phyloP scores from a whole-genome alignment of 805 yeast genomes.

The Kazachstania bromeliacearum region DNA sequence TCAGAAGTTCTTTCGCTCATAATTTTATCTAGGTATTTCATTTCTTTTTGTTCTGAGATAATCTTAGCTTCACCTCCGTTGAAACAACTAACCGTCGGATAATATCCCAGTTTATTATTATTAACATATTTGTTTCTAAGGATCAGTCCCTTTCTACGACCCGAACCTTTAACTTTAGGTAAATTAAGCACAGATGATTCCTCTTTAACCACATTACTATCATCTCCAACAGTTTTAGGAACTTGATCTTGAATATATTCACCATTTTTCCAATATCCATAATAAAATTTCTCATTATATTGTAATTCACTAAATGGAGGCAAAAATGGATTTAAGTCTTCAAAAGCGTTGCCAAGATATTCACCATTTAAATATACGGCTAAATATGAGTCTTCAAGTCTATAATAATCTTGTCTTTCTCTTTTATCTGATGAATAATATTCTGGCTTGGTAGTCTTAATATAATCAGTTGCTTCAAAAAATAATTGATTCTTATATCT shows the following conservation, averaged over 20 bases:
- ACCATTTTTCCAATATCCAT: constrained; percentile 25
- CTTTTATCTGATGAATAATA: constrained; percentile 25
- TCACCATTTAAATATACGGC: constrained; percentile 72
- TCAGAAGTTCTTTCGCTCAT: constrained; percentile 27
- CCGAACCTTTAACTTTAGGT: not conserved
- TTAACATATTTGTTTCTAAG: constrained; percentile 40
- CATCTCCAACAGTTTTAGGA: constrained; percentile 8
- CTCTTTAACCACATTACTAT: not conserved
- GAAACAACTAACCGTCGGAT: constrained; percentile 79
- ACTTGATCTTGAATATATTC: constrained; percentile 4
- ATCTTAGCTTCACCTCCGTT: constrained; percentile 67
- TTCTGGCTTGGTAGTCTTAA: constrained; percentile 28
- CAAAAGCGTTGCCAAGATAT: constrained; percentile 53
- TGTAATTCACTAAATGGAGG: constrained; percentile 65
- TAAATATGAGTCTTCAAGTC: constrained; percentile 43
- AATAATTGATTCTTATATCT: constrained; percentile 66
- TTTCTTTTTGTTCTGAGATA: constrained; percentile 52
- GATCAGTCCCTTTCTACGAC: constrained; percentile 11
- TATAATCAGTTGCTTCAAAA: constrained; percentile 71
- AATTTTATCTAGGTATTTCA: constrained; percentile 31
- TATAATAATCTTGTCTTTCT: constrained; percentile 34
- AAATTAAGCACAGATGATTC: too few relatives aligned
- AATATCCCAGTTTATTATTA: constrained; percentile 84
- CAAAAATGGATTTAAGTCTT: constrained; percentile 59
- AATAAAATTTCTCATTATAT: constrained; percentile 31